Conservation (phyloP, 257 asterid species). For the Pogostemon cablin region DNA sequence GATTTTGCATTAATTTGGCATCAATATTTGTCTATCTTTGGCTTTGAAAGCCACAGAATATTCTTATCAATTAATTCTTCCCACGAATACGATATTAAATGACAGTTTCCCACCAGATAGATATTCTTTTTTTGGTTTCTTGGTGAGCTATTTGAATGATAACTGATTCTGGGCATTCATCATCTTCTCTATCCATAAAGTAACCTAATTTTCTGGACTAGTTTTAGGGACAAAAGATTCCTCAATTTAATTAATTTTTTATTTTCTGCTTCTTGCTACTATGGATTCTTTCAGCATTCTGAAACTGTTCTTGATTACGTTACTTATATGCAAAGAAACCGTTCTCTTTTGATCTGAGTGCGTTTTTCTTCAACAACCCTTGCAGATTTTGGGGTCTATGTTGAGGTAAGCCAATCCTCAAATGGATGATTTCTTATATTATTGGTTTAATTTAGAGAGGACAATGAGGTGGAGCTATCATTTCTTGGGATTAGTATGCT, state of each 20-base stretch:
- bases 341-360: slow-evolving; percentile 44
- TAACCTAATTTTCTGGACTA: slow-evolving; percentile 1
- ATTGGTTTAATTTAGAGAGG: not conserved
- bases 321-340: slow-evolving; percentile 36
- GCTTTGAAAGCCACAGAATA: slow-evolving; percentile 36
- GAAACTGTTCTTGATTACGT: slow-evolving; percentile 27
- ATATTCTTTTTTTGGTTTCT: slow-evolving; percentile 18
- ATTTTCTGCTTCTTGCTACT: slow-evolving; percentile 19
- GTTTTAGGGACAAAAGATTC: slow-evolving; percentile 17
- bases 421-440: slow-evolving; percentile 25
- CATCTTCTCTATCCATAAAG: slow-evolving; percentile 19
- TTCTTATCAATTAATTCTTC: slow-evolving; percentile 18
- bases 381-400: slow-evolving; percentile 43
- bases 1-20: slow-evolving; percentile 20
- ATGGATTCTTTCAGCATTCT: slow-evolving; percentile 32
- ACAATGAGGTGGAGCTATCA: slow-evolving; percentile 1
- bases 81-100: not conserved
- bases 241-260: slow-evolving; percentile 14
- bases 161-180: slow-evolving; percentile 28
- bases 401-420: slow-evolving; percentile 47
- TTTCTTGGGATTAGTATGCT: slow-evolving; percentile 12
- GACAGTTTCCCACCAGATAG: slow-evolving; percentile 23
- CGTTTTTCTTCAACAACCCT: slow-evolving; percentile 34
- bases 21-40: slow-evolving; percentile 31
- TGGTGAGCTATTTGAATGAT: slow-evolving; percentile 26